A percentile compares a stretch with the other conserved stretches of the same genome.
Evolutionary conservation across 306 rosid genomes (phyloP).

Genomic region (Sesbania bispinosa): DNA sequence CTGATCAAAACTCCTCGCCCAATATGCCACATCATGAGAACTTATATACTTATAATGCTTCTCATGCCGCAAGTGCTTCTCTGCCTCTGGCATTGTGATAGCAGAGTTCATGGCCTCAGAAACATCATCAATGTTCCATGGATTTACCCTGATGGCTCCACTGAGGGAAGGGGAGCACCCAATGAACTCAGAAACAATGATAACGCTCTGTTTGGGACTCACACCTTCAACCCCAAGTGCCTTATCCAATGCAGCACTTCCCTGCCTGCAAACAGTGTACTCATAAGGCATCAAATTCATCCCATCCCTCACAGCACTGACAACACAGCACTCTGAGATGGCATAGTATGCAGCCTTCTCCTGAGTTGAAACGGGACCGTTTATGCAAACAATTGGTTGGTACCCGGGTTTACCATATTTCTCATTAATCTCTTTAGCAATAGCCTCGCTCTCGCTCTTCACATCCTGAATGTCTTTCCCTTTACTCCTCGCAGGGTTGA

Average conservation of each 20-base stretch:
- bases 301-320: constrained; percentile 74
- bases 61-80: constrained; percentile 61
- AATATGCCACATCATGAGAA: constrained; percentile 68
- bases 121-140: constrained; percentile 70
- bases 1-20: constrained; percentile 73
- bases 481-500: constrained; percentile 59
- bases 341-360: constrained; percentile 61
- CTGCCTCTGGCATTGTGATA: constrained; percentile 40
- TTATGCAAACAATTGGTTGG: constrained; percentile 43
- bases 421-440: constrained; percentile 45
- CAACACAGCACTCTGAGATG: constrained; percentile 58
- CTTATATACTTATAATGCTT: constrained; percentile 74
- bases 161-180: constrained; percentile 83
- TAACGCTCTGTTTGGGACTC: constrained; percentile 43
- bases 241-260: constrained; percentile 43
- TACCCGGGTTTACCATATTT: constrained; percentile 44
- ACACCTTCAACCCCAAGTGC: constrained; percentile 28
- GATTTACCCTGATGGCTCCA: constrained; percentile 71
- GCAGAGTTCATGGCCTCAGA: constrained; percentile 57
- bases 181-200: constrained; percentile 73
- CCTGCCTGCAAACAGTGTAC: constrained; percentile 72
- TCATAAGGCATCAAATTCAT: constrained; percentile 72
- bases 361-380: constrained; percentile 41
- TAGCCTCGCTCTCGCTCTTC: constrained; percentile 39
- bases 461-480: constrained; percentile 72